Conservation (phyloP, 2,329 filamentous ascomycete species). For the Dactylellina haptotyla region DNA sequence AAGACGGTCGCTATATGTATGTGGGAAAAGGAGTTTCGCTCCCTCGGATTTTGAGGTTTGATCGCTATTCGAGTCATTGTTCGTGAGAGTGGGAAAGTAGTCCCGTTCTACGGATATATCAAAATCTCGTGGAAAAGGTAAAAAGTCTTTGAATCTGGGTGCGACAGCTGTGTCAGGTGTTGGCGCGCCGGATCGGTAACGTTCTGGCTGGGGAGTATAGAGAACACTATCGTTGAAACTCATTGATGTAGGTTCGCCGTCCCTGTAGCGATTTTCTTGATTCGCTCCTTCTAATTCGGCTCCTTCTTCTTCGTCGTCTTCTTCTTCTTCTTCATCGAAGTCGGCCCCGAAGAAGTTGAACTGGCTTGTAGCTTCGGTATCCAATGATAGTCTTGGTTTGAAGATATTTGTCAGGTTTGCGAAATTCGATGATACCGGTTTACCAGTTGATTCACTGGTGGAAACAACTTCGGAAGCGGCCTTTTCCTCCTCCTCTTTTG, state of each 20-base stretch:
- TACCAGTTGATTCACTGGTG: not conserved
- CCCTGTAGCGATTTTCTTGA: too few species aligned
- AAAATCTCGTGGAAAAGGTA: slow-evolving; percentile 32
- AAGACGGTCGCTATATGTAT: slow-evolving; percentile 26
- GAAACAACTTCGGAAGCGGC: not conserved
- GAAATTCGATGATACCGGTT: slow-evolving; percentile 38
- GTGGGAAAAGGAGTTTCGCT: slow-evolving; percentile 28
- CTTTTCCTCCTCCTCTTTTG: not conserved
- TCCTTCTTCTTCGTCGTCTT: slow-evolving; percentile 1
- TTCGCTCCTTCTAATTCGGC: too few species aligned
- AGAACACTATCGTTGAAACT: slow-evolving; percentile 24
- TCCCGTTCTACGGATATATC: slow-evolving; percentile 31
- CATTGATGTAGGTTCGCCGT: not conserved
- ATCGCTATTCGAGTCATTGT: not conserved
- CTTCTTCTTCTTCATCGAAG: slow-evolving; percentile 14
- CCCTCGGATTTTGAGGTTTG: not conserved
- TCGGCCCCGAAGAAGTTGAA: slow-evolving; percentile 50
- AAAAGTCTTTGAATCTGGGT: slow-evolving; percentile 40
- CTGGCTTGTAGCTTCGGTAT: slow-evolving; percentile 28
- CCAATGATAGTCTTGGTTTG: slow-evolving; percentile 30
- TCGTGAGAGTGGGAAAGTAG: slow-evolving; percentile 27
- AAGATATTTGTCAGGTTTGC: slow-evolving; percentile 48
- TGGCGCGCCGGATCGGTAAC: slow-evolving; percentile 81
- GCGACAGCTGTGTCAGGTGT: slow-evolving; percentile 84
- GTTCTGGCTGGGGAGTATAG: slow-evolving; percentile 38